A percentile compares a stretch with the other conserved stretches of the same genome.
phyloP scores from a whole-genome alignment of 179 eudicot species.

The Spinacia oleracea region DNA sequence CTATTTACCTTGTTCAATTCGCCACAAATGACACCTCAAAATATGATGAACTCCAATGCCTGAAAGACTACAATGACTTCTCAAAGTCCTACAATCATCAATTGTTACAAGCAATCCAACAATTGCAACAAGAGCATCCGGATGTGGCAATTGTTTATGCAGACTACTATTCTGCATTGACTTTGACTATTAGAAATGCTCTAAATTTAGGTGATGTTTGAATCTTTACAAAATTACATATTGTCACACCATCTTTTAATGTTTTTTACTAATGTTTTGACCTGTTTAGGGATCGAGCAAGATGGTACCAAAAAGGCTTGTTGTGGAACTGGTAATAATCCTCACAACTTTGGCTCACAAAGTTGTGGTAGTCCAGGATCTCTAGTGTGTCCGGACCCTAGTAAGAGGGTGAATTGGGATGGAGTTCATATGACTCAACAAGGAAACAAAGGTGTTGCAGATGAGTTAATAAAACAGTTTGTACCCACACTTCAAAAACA shows the following conservation, averaged over 20 bases:
- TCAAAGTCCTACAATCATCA: slow-evolving; percentile 32
- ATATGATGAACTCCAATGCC: slow-evolving; percentile 44
- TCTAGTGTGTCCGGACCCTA: slow-evolving; percentile 20
- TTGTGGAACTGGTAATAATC: slow-evolving; percentile 24
- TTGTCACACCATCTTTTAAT: background rate
- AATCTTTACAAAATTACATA: too few species aligned
- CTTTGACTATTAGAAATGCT: slow-evolving; percentile 26
- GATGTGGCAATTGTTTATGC: slow-evolving; percentile 37
- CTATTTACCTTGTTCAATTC: slow-evolving; percentile 27
- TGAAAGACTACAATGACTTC: slow-evolving; percentile 36
- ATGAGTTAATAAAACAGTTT: slow-evolving; percentile 12
- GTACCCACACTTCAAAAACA: slow-evolving; percentile 14
- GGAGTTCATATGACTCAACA: slow-evolving; percentile 30
- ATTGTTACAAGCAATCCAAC: slow-evolving; percentile 30
- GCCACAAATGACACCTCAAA: slow-evolving; percentile 28
- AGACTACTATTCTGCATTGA: slow-evolving; percentile 37
- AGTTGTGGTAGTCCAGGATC: slow-evolving; percentile 21
- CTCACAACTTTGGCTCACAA: slow-evolving; percentile 16
- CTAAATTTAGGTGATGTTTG: slow-evolving; percentile 25
- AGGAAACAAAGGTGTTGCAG: slow-evolving; percentile 18
- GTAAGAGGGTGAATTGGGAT: slow-evolving; percentile 26
- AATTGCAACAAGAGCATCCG: slow-evolving; percentile 37
- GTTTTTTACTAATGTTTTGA: background rate
- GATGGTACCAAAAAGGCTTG: slow-evolving; percentile 22
- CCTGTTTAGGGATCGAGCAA: slow-evolving; percentile 21